These are phyloP conservation scores for Micromonas pusilla DNA, from an alignment of 139 green algal genomes.

Conservation along the genomic window DNA sequence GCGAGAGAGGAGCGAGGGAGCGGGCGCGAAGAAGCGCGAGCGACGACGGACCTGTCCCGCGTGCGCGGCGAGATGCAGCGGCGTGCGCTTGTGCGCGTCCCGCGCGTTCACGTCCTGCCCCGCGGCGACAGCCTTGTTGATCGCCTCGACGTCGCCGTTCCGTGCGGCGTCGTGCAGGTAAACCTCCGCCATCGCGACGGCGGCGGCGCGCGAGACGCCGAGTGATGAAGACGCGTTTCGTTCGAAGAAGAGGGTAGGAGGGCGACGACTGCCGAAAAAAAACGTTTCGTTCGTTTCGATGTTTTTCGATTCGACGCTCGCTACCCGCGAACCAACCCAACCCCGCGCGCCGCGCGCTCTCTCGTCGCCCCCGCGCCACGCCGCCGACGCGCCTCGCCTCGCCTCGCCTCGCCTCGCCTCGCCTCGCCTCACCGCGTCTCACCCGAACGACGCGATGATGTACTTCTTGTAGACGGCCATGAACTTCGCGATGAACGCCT, in stretches of 20 bases:
- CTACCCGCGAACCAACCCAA: too few relatives aligned
- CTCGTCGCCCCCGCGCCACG: too few relatives aligned
- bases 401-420: too few relatives aligned
- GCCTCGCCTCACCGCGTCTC: not conserved
- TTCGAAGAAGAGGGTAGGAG: not conserved
- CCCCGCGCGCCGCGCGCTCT: too few relatives aligned
- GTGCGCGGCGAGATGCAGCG: conserved; percentile 4
- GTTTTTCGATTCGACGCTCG: not conserved
- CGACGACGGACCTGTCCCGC: not conserved
- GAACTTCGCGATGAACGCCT: conserved; percentile 91
- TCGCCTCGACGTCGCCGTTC: not conserved
- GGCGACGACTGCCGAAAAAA: too few relatives aligned
- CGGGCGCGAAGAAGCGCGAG: too few relatives aligned
- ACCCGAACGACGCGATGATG: conserved; percentile 13
- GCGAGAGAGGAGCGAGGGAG: too few relatives aligned
- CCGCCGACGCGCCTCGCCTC: too few relatives aligned
- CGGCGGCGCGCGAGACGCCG: too few relatives aligned
- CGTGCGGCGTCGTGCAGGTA: conserved; percentile 2
- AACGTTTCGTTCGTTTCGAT: not conserved
- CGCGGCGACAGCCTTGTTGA: not conserved
- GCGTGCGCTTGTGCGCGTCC: not conserved
- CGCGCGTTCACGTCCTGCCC: not conserved
- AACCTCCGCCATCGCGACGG: not conserved
- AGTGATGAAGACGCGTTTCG: not conserved
- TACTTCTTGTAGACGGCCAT: conserved; percentile 83